phyloP scores from a whole-genome alignment of 768 basidiomycete genomes.

The Lentinula aciculospora region DNA sequence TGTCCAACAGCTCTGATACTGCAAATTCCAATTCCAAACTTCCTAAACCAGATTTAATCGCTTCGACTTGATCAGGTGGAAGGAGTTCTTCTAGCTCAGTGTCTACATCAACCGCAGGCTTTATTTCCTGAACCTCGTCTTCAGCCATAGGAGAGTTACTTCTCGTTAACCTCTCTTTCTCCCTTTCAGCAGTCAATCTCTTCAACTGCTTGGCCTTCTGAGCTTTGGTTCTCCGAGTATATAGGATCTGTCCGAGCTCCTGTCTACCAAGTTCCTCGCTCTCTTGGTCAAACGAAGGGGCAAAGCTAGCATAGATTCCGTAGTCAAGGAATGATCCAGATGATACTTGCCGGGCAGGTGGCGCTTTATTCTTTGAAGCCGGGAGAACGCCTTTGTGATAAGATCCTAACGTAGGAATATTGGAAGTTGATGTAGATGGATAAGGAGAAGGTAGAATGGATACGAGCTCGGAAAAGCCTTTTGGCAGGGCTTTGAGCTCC shows the following conservation, averaged over 20 bases:
- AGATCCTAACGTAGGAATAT: conserved; percentile 47
- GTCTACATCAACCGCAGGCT: conserved; percentile 24
- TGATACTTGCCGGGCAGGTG: conserved; percentile 48
- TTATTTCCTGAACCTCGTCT: conserved; percentile 10
- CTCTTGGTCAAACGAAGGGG: conserved; percentile 74
- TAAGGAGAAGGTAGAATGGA: conserved; percentile 65
- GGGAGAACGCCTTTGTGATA: conserved; percentile 42
- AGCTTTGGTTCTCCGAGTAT: conserved; percentile 11
- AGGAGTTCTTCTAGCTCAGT: conserved; percentile 48
- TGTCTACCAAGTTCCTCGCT: conserved; percentile 63
- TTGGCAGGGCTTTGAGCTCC: conserved; percentile 46
- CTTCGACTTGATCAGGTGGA: conserved; percentile 45
- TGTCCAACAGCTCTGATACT: conserved; percentile 61
- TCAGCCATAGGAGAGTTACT: conserved; percentile 14
- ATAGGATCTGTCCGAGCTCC: conserved; percentile 55
- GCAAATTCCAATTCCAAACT: conserved; percentile 63
- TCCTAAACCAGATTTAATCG: conserved; percentile 56
- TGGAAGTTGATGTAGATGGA: conserved; percentile 23
- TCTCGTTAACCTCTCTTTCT: conserved; percentile 21
- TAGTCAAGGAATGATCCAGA: conserved; percentile 76
- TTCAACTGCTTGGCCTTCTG: conserved; percentile 39
- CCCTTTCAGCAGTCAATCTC: conserved; percentile 19
- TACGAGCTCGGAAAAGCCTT: conserved; percentile 72
- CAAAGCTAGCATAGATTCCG: conserved; percentile 69
- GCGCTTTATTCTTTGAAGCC: conserved; percentile 34